A percentile compares a stretch with the other conserved stretches of the same genome.
Conservation (phyloP, 1,139 yeast genomes). For the Hyphopichia fennica region DNA sequence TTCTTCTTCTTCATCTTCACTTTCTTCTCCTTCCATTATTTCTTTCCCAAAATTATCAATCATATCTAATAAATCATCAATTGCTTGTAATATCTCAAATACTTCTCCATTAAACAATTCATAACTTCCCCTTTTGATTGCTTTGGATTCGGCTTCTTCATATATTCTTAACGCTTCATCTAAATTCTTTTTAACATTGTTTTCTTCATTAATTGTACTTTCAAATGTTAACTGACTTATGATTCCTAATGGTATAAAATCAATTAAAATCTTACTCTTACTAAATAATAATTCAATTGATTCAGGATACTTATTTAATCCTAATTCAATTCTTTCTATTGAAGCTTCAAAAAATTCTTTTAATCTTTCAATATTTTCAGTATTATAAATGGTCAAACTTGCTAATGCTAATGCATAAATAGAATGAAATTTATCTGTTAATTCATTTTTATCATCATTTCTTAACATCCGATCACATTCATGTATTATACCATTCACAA, state of each 20-base stretch:
- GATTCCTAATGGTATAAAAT: slow-evolving; percentile 57
- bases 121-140: slow-evolving; percentile 25
- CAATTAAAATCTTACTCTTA: slow-evolving; percentile 54
- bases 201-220: slow-evolving; percentile 26
- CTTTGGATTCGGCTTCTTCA: slow-evolving; percentile 43
- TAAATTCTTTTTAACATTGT: slow-evolving; percentile 35
- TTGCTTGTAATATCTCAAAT: slow-evolving; percentile 51
- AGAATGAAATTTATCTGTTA: slow-evolving; percentile 66
- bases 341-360: slow-evolving; percentile 67
- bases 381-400: slow-evolving; percentile 61
- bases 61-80: slow-evolving; percentile 67
- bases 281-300: slow-evolving; percentile 51
- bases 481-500: slow-evolving; percentile 83
- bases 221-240: slow-evolving; percentile 49
- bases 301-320: slow-evolving; percentile 51
- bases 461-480: slow-evolving; percentile 85
- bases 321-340: slow-evolving; percentile 64
- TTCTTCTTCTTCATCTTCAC: slow-evolving; percentile 26
- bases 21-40: slow-evolving; percentile 42
- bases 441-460: slow-evolving; percentile 30
- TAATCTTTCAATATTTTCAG: slow-evolving; percentile 38
- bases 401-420: slow-evolving; percentile 73
- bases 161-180: slow-evolving; percentile 44
- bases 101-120: slow-evolving; percentile 36
- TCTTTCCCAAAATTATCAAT: slow-evolving; percentile 63